A percentile compares a stretch with the other conserved stretches of the same genome.
Conservation (phyloP, 2,329 filamentous ascomycete genomes). For the Neoscytalidium dimidiatum region DNA sequence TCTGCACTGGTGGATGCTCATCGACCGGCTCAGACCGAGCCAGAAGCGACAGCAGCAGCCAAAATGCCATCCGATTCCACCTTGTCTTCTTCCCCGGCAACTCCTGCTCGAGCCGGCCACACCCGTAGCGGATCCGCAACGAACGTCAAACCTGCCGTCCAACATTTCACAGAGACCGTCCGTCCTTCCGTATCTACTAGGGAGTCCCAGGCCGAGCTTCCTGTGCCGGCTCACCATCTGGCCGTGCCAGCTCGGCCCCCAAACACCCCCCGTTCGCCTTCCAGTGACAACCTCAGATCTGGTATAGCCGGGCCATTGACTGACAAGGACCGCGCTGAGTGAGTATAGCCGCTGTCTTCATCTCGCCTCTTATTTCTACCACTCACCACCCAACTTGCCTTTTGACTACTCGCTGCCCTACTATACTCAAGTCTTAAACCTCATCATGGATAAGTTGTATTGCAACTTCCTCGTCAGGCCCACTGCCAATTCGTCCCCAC, state of each 20-base stretch:
- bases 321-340: neutral
- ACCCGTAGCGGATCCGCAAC: conserved; percentile 4
- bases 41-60: neutral
- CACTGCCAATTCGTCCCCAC: no score
- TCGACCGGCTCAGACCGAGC: neutral
- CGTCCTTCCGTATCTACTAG: conserved; percentile 13
- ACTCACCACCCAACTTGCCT: neutral
- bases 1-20: conserved; percentile 8
- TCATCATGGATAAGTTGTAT: no score
- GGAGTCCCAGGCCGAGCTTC: conserved; percentile 18
- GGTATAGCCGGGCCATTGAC: conserved; percentile 10
- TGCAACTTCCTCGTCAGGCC: no score
- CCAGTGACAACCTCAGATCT: conserved; percentile 8
- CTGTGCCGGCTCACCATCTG: neutral
- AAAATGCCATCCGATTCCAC: neutral
- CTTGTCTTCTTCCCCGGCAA: conserved; percentile 4
- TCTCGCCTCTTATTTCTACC: neutral
- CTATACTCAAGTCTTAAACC: no score
- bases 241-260: conserved; percentile 3
- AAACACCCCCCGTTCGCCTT: conserved; percentile 10
- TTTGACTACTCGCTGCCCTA: no score
- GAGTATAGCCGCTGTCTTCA: no score
- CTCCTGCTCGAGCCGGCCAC: neutral
- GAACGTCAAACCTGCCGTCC: neutral
- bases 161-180: neutral